Conservation (phyloP, 2,329 filamentous ascomycete genomes). For the Coniella vitis region DNA sequence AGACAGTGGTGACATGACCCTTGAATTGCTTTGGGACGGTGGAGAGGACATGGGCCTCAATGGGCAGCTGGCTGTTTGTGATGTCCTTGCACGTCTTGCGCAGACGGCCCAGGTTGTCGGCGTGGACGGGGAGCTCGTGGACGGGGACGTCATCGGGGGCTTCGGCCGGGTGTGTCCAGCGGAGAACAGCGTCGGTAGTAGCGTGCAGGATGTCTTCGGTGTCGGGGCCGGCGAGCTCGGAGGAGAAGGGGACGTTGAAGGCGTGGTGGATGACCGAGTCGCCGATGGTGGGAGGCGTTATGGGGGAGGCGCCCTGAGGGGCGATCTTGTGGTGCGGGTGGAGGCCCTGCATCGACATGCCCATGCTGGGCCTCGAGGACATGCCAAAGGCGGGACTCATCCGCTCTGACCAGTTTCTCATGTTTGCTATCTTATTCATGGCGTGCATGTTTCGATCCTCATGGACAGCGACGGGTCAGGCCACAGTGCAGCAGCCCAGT, state of each 20-base stretch:
- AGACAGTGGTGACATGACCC: conserved; percentile 76
- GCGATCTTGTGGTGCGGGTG: conserved; percentile 52
- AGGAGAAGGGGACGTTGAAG: conserved; percentile 96
- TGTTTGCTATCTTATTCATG: conserved; percentile 67
- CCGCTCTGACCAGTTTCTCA: conserved; percentile 66
- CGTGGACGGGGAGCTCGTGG: conserved; percentile 87
- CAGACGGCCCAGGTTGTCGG: conserved; percentile 75
- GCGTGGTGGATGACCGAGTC: conserved; percentile 82
- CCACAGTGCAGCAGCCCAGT: conserved; percentile 12
- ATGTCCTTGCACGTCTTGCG: conserved; percentile 76
- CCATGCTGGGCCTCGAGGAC: conserved; percentile 48
- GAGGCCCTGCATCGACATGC: conserved; percentile 48
- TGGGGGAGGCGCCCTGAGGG: conserved; percentile 44
- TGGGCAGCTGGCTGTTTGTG: conserved; percentile 60
- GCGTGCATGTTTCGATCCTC: conserved; percentile 27
- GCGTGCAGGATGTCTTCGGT: conserved; percentile 93
- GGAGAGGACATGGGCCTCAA: conserved; percentile 78
- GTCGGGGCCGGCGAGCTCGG: conserved; percentile 84
- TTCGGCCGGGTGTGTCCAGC: conserved; percentile 90
- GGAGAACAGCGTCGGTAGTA: conserved; percentile 75
- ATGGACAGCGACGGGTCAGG: conserved; percentile 12
- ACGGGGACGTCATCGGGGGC: conserved; percentile 77
- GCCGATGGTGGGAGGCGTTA: conserved; percentile 62
- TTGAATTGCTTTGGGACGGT: conserved; percentile 68
- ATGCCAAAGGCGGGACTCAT: conserved; percentile 63